These are phyloP conservation scores for Penicillium pulvis DNA, from an alignment of 495 filamentous ascomycete genomes.

Conservation along the genomic window DNA sequence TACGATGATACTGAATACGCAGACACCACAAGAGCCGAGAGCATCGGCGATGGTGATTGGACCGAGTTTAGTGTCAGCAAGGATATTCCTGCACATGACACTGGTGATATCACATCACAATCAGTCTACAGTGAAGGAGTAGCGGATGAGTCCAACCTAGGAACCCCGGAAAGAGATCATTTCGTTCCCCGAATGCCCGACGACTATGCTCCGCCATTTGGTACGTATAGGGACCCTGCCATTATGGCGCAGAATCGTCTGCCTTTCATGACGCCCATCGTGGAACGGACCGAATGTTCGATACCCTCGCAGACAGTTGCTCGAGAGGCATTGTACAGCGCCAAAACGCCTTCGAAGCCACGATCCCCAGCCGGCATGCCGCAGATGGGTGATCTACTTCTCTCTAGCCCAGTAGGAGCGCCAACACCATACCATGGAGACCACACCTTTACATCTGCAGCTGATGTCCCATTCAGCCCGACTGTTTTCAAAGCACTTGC, in stretches of 20 bases:
- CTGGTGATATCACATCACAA: constrained; percentile 26
- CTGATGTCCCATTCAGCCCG: constrained; percentile 45
- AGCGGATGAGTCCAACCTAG: constrained; percentile 16
- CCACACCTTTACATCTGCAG: constrained; percentile 34
- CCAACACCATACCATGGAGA: constrained; percentile 34
- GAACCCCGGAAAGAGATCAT: constrained; percentile 43
- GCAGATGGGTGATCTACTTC: constrained; percentile 39
- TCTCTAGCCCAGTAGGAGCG: constrained; percentile 32
- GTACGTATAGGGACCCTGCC: constrained; percentile 73
- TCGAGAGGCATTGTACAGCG: constrained; percentile 58
- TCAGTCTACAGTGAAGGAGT: constrained; percentile 33
- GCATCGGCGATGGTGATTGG: constrained; percentile 69
- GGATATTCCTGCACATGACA: constrained; percentile 59
- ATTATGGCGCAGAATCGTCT: constrained; percentile 81
- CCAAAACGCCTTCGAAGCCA: constrained; percentile 73
- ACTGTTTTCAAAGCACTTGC: constrained; percentile 50
- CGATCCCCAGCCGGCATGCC: constrained; percentile 4
- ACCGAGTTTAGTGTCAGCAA: constrained; percentile 79
- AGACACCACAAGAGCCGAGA: constrained; percentile 53
- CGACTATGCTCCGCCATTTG: constrained; percentile 74
- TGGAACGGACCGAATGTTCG: constrained; percentile 89
- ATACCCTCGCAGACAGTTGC: constrained; percentile 57
- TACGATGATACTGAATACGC: constrained; percentile 49
- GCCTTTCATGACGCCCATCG: constrained; percentile 98
- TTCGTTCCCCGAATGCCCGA: constrained; percentile 77